A percentile compares a stretch with the other conserved stretches of the same genome.
These are phyloP conservation scores for slime mould (Dictyostelium discoideum) DNA, from an alignment of 78 protist species.

Conservation along the genomic window DNA sequence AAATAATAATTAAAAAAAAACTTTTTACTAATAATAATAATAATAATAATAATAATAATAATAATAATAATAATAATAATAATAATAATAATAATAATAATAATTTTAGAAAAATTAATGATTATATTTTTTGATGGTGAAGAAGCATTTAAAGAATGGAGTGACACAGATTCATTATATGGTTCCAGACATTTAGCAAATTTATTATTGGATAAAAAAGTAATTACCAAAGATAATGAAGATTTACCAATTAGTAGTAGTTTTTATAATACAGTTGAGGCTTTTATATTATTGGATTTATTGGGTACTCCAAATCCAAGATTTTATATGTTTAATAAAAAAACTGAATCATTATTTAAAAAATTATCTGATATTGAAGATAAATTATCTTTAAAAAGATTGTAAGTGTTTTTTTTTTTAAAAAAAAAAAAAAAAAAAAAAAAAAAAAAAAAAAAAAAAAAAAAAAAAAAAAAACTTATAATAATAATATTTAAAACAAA, in stretches of 20 bases:
- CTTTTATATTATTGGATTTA: constrained; percentile 36
- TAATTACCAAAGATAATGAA: not conserved
- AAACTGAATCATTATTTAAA: constrained; percentile 18
- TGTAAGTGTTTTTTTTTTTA: not conserved
- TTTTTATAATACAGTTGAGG: constrained; percentile 42
- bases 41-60: not conserved
- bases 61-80: too few species aligned
- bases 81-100: not conserved
- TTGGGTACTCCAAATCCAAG: constrained; percentile 24
- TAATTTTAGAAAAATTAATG: constrained; percentile 6
- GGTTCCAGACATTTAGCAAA: constrained; percentile 65
- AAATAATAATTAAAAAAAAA: too few species aligned
- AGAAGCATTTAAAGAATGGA: constrained; percentile 73
- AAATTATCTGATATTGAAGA: constrained; percentile 42
- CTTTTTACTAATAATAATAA: not conserved
- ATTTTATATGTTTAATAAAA: constrained; percentile 7
- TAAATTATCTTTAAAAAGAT: constrained; percentile 17
- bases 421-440: not conserved
- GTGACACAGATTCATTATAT: constrained; percentile 56
- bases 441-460: not conserved
- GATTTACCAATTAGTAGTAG: not conserved
- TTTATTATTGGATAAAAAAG: not conserved
- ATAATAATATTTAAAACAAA: not conserved
- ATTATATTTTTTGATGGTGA: constrained; percentile 73
- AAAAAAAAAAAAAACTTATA: not conserved